Base-by-base conservation (phyloP, 2,329 filamentous ascomycete species). In the Leptographium procerum region DNA sequence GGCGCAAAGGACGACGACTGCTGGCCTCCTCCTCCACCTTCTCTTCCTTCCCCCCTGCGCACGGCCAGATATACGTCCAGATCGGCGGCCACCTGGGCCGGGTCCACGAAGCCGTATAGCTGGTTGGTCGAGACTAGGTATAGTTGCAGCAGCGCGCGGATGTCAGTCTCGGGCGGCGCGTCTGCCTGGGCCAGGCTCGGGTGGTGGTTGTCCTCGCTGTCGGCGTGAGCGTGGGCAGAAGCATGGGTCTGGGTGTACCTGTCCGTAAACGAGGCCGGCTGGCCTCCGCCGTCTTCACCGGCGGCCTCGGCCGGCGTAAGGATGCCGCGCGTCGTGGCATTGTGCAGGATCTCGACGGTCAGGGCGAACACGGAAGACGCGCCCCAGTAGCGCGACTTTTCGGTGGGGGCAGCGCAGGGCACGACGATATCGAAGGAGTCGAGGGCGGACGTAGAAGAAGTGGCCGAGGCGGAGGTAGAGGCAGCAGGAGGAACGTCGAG, bases 121-220 rank as follows among this genome's bases (percentile, higher is more conserved):
- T 62, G 62, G 56, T 69, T 69, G n/a, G 67, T 63, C 13, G 67
- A 67, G 1, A 57, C 61, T 45, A 66, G 62, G 59, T 68, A 70
- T 29, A 68, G 58, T 36, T 61, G 60, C 43, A 68, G 58, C 14
- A 70, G 64, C n/a, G 24, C 24, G 2, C 56, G 59, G 11, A 63
- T 57, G 45, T 62, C 62, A 1, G 53, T 40, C 19, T 63, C 60
- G 7, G 47, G 47, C 26, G 61, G 43, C 0, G 60, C 60, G 10
- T 33, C 47, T 2, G 56, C n/a, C 29, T 53, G 57, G 24, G 24
- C 47, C 47, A 50, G 26, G 47, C 47, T 50, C 24, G 47, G 47
- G 8, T 50, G 47, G 13, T 50, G 47, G 26, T 19, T 50, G 47
- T 50, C 47, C 47, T 50, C 47, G 24, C 26, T 19, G 26, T 50